Evolutionary conservation across 108 stramenopile genomes (phyloP), one percentile per base, ranked within the genome.

Genomic region (Cyclotella kingstonii): DNA sequence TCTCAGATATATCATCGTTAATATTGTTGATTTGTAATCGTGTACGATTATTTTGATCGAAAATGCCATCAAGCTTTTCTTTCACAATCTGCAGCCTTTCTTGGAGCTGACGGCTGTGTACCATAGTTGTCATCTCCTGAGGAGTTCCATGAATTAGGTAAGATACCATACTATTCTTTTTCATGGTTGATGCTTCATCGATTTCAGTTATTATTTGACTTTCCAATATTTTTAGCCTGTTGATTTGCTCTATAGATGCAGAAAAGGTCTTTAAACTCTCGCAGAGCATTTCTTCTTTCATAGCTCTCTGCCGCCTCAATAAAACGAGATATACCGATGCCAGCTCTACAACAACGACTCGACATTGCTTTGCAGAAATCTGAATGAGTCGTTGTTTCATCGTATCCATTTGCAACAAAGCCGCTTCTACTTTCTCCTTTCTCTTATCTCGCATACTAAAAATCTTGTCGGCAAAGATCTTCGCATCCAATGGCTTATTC

Each of bases 121-220:
- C 82, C 29, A 59, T 76, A 17, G 81, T 80, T 38, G 83, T 81
- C 31, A 85, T 76, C 9, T 81, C 74, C 47, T 81, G 78, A 30
- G 74, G 47, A 1, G 54, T 50, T 11, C 79, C 84, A 19, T 83
- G 80, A n/a, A 85, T 49, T 0, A 83, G 75, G n/a, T 35, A 30
- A 11, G 82, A 83, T 0, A 51, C 60, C 64, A 85, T 72, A 6
- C 44, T 55, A 41, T 69, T 80, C 51, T 81, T 83, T 52, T 80
- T 81, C 11, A 62, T 54, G 0, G 48, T 52, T 41, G 51, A 50
- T 12, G 82, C 79, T 42, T 78, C 68, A 11, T 59, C 41, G 28
- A 85, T 66, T 46, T 85, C 80, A 11, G 22, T 56, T 17, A 27
- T 29, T n/a, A 82, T 69, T 47, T 63, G 30, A 52, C 54, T 29